Evolutionary conservation across 257 asterid species (phyloP), one percentile per base, ranked within the genome.

Genomic region (Nicotiana sylvestris): DNA sequence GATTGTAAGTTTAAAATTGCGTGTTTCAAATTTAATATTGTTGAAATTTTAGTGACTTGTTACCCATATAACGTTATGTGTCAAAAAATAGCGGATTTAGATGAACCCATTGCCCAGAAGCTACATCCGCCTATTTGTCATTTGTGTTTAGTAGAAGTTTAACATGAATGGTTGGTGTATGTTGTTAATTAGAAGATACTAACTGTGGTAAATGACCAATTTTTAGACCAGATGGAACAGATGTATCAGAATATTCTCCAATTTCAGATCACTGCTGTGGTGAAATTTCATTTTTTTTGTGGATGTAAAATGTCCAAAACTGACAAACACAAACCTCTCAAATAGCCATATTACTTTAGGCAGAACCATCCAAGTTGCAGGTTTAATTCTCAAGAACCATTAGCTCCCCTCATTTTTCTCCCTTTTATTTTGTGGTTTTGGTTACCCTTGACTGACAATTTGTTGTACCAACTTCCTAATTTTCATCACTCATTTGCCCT

Each of bases 391-490:
- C 62, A 85, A 57, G 66, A 77, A 67, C 79, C 83, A 77, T 16
- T 21, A 78, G 62, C 67, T 61, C 49, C 39, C 30, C 77, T 21
- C 6, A 27, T 11, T 80, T 82, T 60, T 64, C 72, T 80, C 72
- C 10, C 15, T 16, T 30, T 25, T 37, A 7, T 9, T 46, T 43
- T 43, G 13, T 43, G 16, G 60, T 18, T 43, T 18, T 37, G n/a
- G 56, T 18, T 37, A 10, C 62, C 68, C 3, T 80, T 62, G 35
- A 80, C 68, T 25, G 46, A 43, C 62, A 62, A 6, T 43, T 49
- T 53, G 80, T 82, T 66, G 65, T 80, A 77, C 49, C 46, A 49
- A 12, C 68, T 61, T 68, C 61, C 81, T 62, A 58, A 82, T 29
- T 66, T 49, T 51, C 76, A 5, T 65, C 66, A 70, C 32, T 60